Evolutionary conservation across 371 early-diverging fungal genomes (phyloP).

Genomic region (Haplosporangium sp.): DNA sequence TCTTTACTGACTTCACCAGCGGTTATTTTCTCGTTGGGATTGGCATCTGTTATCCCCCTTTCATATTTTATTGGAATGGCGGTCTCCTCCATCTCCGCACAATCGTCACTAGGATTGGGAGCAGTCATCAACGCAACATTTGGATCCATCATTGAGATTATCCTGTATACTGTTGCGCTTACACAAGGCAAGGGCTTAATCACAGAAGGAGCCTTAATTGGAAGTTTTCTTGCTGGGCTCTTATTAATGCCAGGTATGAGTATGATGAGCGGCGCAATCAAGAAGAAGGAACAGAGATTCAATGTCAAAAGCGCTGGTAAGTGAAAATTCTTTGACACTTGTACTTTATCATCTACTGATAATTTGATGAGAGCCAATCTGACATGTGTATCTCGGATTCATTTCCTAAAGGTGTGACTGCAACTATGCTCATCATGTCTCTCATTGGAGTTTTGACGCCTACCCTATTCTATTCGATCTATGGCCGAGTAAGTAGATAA

Average conservation of each 20-base stretch:
- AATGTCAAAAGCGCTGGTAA: constrained; percentile 92
- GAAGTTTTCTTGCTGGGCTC: constrained; percentile 90
- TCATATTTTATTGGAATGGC: constrained; percentile 98
- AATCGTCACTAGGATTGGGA: constrained; percentile 91
- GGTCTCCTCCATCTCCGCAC: constrained; percentile 94
- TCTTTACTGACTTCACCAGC: constrained; percentile 68
- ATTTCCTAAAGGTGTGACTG: constrained; percentile 77
- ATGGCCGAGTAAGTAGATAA: constrained; percentile 72
- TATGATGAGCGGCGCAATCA: constrained; percentile 94
- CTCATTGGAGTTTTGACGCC: constrained; percentile 95
- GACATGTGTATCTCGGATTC: background rate
- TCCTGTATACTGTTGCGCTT: constrained; percentile 91
- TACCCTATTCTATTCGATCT: constrained; percentile 93
- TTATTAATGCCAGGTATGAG: constrained; percentile 93
- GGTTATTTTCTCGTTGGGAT: constrained; percentile 82
- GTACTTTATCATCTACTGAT: background rate
- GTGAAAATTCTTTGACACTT: background rate
- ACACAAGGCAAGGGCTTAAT: constrained; percentile 88
- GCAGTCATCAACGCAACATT: constrained; percentile 98
- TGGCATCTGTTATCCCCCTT: constrained; percentile 92
- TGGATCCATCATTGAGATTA: constrained; percentile 95
- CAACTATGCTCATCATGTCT: constrained; percentile 94
- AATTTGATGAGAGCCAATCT: background rate
- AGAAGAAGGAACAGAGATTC: constrained; percentile 91
- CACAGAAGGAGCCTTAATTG: constrained; percentile 94